phyloP scores from a whole-genome alignment of 1,284 basidiomycete species.

The Trichosporon ovoides region DNA sequence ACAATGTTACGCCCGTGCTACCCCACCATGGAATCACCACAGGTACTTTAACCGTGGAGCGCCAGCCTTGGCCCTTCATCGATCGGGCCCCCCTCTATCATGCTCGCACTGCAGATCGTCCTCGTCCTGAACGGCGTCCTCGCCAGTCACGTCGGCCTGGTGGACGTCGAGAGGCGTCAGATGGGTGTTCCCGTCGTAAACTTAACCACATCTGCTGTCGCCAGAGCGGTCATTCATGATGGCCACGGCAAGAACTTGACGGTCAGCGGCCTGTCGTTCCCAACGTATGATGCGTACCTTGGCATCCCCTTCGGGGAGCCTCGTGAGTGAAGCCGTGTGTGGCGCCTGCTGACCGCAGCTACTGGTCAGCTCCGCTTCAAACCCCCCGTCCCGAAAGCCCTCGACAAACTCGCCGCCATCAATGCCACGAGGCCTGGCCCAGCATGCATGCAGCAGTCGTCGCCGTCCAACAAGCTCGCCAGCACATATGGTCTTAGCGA shows the following conservation, averaged over 20 bases:
- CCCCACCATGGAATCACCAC: too few species aligned
- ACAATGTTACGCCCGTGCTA: too few species aligned
- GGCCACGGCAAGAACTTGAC: background rate
- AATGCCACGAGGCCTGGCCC: slow-evolving; percentile 27
- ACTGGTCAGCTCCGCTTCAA: slow-evolving; percentile 46
- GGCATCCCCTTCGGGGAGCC: slow-evolving; percentile 15
- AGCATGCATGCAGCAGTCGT: slow-evolving; percentile 33
- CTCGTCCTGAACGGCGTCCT: background rate
- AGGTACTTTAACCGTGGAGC: too few species aligned
- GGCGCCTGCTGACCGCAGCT: background rate
- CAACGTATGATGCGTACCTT: slow-evolving; percentile 6
- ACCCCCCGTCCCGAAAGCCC: slow-evolving; percentile 23
- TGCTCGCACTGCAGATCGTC: background rate
- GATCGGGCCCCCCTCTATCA: background rate
- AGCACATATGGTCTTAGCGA: slow-evolving; percentile 29
- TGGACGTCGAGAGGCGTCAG: background rate
- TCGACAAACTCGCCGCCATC: slow-evolving; percentile 32
- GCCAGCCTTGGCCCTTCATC: too few species aligned
- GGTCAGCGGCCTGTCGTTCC: background rate
- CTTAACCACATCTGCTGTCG: background rate
- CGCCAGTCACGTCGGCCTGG: background rate
- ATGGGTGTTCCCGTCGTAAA: background rate
- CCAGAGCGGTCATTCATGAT: background rate
- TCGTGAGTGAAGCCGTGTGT: background rate
- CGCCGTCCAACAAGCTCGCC: slow-evolving; percentile 22